Evolutionary conservation across 1,284 basidiomycete genomes (phyloP).

Genomic region (Volvariella surrecta): DNA sequence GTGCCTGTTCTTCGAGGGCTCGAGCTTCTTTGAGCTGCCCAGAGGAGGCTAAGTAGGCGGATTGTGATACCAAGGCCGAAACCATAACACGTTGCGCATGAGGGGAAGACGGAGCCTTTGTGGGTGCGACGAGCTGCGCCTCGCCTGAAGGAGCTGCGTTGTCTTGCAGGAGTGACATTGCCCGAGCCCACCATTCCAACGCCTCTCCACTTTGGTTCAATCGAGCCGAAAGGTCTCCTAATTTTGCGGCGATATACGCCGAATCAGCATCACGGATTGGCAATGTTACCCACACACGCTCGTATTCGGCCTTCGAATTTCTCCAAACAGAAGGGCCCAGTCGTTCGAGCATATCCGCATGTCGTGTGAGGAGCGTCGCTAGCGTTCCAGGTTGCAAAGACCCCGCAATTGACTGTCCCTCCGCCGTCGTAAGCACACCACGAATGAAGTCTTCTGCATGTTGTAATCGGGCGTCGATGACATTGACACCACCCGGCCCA

Average conservation of each 20-base stretch:
- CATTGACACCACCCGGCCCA: conserved; percentile 29
- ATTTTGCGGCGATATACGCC: conserved; percentile 52
- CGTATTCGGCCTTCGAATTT: conserved; percentile 54
- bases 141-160: conserved; percentile 7
- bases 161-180: conserved; percentile 31
- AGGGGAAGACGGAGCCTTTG: conserved; percentile 43
- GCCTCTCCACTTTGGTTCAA: conserved; percentile 46
- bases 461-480: conserved; percentile 45
- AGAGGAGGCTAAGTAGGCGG: conserved; percentile 60
- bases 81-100: conserved; percentile 62
- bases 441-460: conserved; percentile 47
- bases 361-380: conserved; percentile 50
- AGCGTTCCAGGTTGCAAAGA: conserved; percentile 44
- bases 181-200: conserved; percentile 56
- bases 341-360: conserved; percentile 60
- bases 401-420: conserved; percentile 24
- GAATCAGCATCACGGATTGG: conserved; percentile 32
- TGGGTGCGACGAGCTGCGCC: conserved; percentile 25
- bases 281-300: conserved; percentile 49
- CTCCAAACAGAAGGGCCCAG: conserved; percentile 54
- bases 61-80: conserved; percentile 61
- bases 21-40: conserved; percentile 63
- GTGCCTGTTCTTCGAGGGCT: conserved; percentile 54
- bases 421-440: conserved; percentile 39
- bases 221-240: conserved; percentile 55